A percentile compares a stretch with the other conserved stretches of the same genome.
phyloP scores from a whole-genome alignment of 78 protist genomes.

The Emiliania huxleyi region DNA sequence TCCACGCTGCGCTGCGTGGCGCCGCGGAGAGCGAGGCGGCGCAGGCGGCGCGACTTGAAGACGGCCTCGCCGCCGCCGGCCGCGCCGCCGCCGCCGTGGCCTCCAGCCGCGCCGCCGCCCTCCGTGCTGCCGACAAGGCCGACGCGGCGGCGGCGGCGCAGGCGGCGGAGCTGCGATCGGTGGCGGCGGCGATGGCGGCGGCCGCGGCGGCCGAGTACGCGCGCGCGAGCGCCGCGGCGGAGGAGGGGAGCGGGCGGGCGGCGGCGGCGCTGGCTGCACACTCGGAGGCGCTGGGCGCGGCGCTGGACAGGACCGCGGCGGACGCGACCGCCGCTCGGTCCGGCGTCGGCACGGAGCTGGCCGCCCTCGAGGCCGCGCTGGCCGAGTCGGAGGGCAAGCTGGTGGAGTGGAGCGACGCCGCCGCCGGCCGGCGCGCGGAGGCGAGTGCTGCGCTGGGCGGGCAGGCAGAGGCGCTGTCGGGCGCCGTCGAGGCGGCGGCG shows the following conservation, averaged over 20 bases:
- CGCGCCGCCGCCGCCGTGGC: background rate
- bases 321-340: background rate
- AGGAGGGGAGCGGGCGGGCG: background rate
- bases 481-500: background rate
- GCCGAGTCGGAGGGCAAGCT: background rate
- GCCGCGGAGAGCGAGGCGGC: background rate
- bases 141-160: background rate
- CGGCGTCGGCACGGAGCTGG: background rate
- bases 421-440: background rate
- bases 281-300: background rate
- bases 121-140: background rate
- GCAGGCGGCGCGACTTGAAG: background rate
- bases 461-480: background rate
- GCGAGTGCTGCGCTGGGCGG: background rate
- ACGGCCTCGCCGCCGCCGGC: background rate
- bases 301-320: background rate
- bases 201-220: background rate
- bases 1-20: background rate
- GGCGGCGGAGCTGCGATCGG: background rate
- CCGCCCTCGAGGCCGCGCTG: background rate
- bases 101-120: background rate
- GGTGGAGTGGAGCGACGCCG: background rate
- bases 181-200: background rate
- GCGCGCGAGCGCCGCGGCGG: background rate
- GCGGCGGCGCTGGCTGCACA: no score